Evolutionary conservation across 1,284 basidiomycete species (phyloP).

Genomic region (Hypsizygus ulmarius): DNA sequence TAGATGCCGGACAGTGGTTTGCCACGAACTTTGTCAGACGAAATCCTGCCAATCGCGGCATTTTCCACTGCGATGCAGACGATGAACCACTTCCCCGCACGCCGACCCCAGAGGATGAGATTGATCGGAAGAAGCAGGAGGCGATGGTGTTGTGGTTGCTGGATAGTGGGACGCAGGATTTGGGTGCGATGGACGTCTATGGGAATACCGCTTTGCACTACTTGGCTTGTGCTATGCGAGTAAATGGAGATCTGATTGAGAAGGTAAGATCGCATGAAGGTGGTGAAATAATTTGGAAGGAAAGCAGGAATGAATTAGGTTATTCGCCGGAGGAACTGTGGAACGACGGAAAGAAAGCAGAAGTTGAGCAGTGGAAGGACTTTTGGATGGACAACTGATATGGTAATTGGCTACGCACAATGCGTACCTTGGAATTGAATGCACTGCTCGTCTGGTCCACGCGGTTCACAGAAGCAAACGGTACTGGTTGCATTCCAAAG

Average conservation of each 20-base stretch:
- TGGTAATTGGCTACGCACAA: background rate
- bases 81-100: background rate
- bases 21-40: background rate
- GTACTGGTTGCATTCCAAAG: too few species aligned
- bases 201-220: constrained; percentile 4
- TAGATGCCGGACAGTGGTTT: background rate
- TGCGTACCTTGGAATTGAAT: background rate
- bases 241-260: background rate
- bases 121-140: background rate
- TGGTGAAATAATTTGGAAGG: background rate
- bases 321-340: background rate
- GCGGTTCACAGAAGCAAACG: too few species aligned
- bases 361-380: background rate
- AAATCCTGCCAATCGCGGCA: constrained; percentile 1
- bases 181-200: constrained; percentile 2
- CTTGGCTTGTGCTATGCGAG: background rate
- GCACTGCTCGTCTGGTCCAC: too few species aligned
- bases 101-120: too few species aligned
- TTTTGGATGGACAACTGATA: background rate
- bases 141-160: constrained; percentile 2
- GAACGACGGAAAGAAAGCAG: background rate
- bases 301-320: background rate
- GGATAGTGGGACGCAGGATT: constrained; percentile 1
- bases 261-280: background rate
- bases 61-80: background rate